A percentile compares a stretch with the other conserved stretches of the same genome.
These are phyloP conservation scores for Endocarpon pusillum DNA, from an alignment of 495 filamentous ascomycete species.

Conservation along the genomic window DNA sequence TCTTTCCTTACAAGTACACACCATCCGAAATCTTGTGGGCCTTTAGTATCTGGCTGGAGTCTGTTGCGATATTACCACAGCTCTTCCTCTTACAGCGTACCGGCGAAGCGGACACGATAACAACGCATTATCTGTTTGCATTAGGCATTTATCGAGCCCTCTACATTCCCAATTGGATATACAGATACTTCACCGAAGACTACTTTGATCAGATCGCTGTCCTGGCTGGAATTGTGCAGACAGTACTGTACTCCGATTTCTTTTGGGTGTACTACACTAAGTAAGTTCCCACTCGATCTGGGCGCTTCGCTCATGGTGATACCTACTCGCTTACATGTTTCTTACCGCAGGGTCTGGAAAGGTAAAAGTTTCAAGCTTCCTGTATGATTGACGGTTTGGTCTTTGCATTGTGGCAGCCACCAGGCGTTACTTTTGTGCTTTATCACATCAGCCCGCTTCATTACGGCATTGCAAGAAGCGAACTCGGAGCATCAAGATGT, in stretches of 20 bases:
- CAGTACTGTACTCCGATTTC: constrained; percentile 91
- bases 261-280: constrained; percentile 99
- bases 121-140: constrained; percentile 95
- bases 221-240: constrained; percentile 78
- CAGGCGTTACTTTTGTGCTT: no score
- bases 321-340: constrained; percentile 10
- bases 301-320: constrained; percentile 5
- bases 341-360: constrained; percentile 46
- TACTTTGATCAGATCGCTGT: constrained; percentile 71
- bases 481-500: no score
- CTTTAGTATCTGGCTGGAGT: constrained; percentile 94
- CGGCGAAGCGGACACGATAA: constrained; percentile 95
- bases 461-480: no score
- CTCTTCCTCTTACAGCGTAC: constrained; percentile 96
- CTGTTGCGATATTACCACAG: constrained; percentile 89
- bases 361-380: constrained; percentile 79
- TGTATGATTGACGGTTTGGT: constrained; percentile 31
- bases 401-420: no score
- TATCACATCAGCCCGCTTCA: no score
- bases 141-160: constrained; percentile 77
- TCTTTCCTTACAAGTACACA: constrained; percentile 73
- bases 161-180: constrained; percentile 98
- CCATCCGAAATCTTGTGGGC: constrained; percentile 74
- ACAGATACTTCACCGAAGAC: constrained; percentile 59
- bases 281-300: constrained; percentile 25